phyloP scores from a whole-genome alignment of 257 asterid species.

The Nicotiana tabacum region DNA sequence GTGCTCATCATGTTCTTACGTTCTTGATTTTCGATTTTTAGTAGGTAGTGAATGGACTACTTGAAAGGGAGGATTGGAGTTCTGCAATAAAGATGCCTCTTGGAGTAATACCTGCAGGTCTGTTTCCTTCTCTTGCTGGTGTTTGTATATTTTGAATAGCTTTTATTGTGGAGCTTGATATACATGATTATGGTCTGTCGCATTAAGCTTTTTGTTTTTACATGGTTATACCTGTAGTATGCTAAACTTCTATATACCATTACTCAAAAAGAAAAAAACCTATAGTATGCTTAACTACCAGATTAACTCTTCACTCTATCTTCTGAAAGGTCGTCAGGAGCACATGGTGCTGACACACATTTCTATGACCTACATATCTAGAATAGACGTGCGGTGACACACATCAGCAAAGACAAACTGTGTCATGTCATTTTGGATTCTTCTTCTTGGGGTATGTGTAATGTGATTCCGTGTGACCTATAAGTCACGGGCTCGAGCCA shows the following conservation, averaged over 20 bases:
- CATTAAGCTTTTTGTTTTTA: neutral
- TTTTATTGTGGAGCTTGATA: neutral
- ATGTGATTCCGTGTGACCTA: no score
- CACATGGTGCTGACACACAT: neutral
- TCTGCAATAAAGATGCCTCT: slow-evolving; percentile 73
- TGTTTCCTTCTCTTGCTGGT: neutral
- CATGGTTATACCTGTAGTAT: neutral
- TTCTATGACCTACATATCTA: neutral
- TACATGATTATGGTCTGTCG: neutral
- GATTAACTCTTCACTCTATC: neutral
- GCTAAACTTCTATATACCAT: neutral
- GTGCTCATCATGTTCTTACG: slow-evolving; percentile 22
- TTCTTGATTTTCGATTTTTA: slow-evolving; percentile 33
- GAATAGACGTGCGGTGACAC: neutral
- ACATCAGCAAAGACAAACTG: neutral
- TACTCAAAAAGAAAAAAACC: neutral
- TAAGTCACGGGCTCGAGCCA: no score
- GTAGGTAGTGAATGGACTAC: slow-evolving; percentile 96
- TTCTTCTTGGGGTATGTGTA: neutral
- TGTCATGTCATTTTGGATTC: neutral
- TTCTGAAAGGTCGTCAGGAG: neutral
- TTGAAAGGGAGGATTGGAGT: slow-evolving; percentile 80
- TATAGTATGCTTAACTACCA: neutral
- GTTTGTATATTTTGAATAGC: neutral
- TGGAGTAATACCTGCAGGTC: slow-evolving; percentile 95